Evolutionary conservation across 1,284 basidiomycete species (phyloP).

Genomic region (Violaceomyces palustris): DNA sequence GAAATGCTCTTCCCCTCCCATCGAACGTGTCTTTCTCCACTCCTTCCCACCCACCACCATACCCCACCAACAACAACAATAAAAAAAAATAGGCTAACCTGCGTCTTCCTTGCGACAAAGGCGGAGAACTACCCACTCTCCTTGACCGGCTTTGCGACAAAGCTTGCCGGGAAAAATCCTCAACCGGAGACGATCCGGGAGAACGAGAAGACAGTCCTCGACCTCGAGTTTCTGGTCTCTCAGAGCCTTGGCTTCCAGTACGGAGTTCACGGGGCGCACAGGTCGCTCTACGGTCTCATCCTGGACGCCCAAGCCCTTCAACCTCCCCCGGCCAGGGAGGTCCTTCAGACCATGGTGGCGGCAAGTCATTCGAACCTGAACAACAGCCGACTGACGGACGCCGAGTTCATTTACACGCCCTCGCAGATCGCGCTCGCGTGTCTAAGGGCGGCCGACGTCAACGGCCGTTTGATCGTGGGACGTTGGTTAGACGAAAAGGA

Average conservation of each 20-base stretch:
- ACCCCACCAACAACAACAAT: too few relatives aligned
- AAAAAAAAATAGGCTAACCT: slow-evolving; percentile 81
- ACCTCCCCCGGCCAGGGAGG: slow-evolving; percentile 7
- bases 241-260: slow-evolving; percentile 92
- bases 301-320: slow-evolving; percentile 76
- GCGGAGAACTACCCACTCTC: slow-evolving; percentile 90
- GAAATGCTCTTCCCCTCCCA: slow-evolving; percentile 1
- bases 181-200: slow-evolving; percentile 65
- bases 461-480: slow-evolving; percentile 58
- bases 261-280: slow-evolving; percentile 81
- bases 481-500: slow-evolving; percentile 59
- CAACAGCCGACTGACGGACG: slow-evolving; percentile 76
- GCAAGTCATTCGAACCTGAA: slow-evolving; percentile 13
- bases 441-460: slow-evolving; percentile 50
- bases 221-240: slow-evolving; percentile 89
- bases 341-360: slow-evolving; percentile 19
- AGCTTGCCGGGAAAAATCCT: slow-evolving; percentile 48
- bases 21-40: slow-evolving; percentile 2
- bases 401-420: slow-evolving; percentile 84
- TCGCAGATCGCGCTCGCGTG: slow-evolving; percentile 89
- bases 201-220: slow-evolving; percentile 72
- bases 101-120: slow-evolving; percentile 91
- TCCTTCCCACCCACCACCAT: too few relatives aligned
- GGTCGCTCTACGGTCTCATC: slow-evolving; percentile 81
- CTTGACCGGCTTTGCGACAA: slow-evolving; percentile 69